Evolutionary conservation across 2,329 filamentous ascomycete genomes (phyloP).

Genomic region (Plenodomus biglobosus): DNA sequence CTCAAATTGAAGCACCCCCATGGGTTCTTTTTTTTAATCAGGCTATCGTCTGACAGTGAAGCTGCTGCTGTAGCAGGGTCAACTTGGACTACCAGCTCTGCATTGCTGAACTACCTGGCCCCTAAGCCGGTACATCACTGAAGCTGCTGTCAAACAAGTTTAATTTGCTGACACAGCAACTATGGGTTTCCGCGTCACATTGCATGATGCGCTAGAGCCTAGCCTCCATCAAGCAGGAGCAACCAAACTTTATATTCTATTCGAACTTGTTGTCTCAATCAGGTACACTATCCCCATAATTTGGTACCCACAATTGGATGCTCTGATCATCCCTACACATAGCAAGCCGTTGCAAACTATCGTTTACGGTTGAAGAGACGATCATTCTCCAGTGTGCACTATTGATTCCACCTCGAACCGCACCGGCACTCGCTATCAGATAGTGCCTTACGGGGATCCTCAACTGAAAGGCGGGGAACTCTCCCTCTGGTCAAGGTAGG

Average conservation of each 20-base stretch:
- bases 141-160: conserved; percentile 24
- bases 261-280: not conserved
- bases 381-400: no score
- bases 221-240: conserved; percentile 8
- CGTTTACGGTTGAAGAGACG: no score
- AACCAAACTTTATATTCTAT: conserved; percentile 14
- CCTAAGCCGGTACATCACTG: conserved; percentile 12
- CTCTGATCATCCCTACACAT: no score
- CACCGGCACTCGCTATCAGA: not conserved
- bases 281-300: not conserved
- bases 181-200: not conserved
- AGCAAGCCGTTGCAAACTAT: no score
- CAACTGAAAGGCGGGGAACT: not conserved
- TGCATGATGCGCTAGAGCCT: conserved; percentile 18
- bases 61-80: conserved; percentile 17
- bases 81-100: conserved; percentile 16
- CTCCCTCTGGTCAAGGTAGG: not conserved
- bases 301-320: not conserved
- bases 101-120: conserved; percentile 12
- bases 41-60: conserved; percentile 12
- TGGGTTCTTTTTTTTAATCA: conserved; percentile 2
- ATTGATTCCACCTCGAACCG: no score
- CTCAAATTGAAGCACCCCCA: conserved; percentile 2
- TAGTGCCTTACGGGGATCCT: not conserved
- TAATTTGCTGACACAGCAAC: conserved; percentile 14